phyloP scores from a whole-genome alignment of 257 asterid genomes.

The Gentiana macrophylla region DNA sequence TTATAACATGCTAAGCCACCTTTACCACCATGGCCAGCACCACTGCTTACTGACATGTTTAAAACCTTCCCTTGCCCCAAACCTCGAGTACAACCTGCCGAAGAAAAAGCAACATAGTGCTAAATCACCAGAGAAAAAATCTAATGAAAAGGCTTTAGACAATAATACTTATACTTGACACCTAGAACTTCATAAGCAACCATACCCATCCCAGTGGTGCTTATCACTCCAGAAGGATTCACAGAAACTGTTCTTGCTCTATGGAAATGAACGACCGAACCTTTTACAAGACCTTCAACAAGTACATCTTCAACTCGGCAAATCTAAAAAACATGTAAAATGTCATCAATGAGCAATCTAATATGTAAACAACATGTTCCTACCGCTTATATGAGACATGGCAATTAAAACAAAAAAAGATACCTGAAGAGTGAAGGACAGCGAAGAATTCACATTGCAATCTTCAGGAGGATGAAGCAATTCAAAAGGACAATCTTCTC shows the following conservation, averaged over 20 bases:
- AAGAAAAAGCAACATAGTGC: slow-evolving; percentile 5
- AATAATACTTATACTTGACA: too few species aligned
- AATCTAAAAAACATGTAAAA: slow-evolving; percentile 33
- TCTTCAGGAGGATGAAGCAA: slow-evolving; percentile 97
- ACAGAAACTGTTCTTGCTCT: slow-evolving; percentile 77
- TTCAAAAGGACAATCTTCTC: slow-evolving; percentile 73
- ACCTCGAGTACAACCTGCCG: slow-evolving; percentile 89
- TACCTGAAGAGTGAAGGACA: slow-evolving; percentile 97
- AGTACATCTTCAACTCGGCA: slow-evolving; percentile 98
- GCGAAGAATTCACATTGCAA: slow-evolving; percentile 97
- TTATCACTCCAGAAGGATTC: slow-evolving; percentile 69
- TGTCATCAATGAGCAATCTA: too few species aligned
- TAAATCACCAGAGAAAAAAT: neutral
- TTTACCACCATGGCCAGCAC: slow-evolving; percentile 97
- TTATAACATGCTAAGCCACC: slow-evolving; percentile 84
- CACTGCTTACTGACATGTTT: slow-evolving; percentile 70
- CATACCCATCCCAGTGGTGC: slow-evolving; percentile 95
- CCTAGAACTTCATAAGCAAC: neutral
- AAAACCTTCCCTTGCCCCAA: slow-evolving; percentile 64
- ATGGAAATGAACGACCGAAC: slow-evolving; percentile 97
- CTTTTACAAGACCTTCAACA: slow-evolving; percentile 87
- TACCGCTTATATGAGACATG: neutral
- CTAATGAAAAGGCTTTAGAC: neutral
- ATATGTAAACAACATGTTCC: too few species aligned
- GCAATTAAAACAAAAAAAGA: slow-evolving; percentile 9